Evolutionary conservation across 495 filamentous ascomycete genomes (phyloP).

Genomic region (Choiromyces venosus): DNA sequence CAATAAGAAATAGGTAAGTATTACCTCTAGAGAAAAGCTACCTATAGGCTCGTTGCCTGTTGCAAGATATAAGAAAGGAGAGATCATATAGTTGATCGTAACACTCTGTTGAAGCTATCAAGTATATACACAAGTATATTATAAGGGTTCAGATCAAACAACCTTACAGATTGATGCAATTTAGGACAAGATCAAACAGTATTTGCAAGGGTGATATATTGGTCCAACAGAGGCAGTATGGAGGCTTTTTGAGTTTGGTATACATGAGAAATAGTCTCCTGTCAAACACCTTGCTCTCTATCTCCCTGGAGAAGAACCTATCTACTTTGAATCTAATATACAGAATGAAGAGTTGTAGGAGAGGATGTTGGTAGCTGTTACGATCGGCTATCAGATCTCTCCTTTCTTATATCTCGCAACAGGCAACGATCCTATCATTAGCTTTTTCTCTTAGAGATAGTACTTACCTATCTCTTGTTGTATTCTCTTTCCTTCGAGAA

Average conservation of each 20-base stretch:
- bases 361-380: no score
- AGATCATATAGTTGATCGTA: no score
- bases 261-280: neutral
- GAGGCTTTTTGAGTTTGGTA: neutral
- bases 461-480: no score
- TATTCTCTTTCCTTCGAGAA: no score
- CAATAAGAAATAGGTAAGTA: no score
- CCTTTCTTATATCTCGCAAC: no score
- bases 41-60: no score
- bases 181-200: neutral
- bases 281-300: neutral
- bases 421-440: no score
- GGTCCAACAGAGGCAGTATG: neutral
- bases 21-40: no score
- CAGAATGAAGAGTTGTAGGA: neutral
- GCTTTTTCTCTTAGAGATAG: no score
- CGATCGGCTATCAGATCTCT: no score
- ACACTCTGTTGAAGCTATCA: neutral
- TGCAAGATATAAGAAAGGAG: no score
- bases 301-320: neutral
- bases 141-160: neutral
- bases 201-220: neutral
- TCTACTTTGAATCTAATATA: neutral
- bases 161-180: neutral
- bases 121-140: neutral